A percentile compares a stretch with the other conserved stretches of the same genome.
Evolutionary conservation across 345 rosid genomes (phyloP).

Genomic region (Ricinus communis): DNA sequence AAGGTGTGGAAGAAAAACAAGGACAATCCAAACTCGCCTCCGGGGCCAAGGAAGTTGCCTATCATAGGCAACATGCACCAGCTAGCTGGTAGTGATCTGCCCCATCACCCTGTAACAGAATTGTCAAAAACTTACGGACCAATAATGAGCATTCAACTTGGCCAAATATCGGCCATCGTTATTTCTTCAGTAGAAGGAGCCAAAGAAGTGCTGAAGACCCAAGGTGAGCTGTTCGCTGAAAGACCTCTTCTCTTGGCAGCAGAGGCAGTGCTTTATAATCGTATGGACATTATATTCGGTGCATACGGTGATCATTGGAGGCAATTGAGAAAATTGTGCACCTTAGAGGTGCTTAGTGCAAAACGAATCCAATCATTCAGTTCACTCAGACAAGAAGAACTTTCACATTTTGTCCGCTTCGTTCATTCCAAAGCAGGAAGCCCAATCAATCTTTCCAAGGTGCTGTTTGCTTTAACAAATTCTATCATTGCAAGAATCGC

Average conservation of each 20-base stretch:
- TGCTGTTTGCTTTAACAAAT: slow-evolving; percentile 10
- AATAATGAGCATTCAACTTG: not conserved
- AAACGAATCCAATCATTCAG: not conserved
- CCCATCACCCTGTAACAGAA: not conserved
- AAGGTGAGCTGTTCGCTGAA: not conserved
- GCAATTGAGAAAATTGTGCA: not conserved
- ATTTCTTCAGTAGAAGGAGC: not conserved
- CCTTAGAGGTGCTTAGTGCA: not conserved
- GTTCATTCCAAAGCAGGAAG: slow-evolving; percentile 16
- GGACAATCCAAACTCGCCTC: not conserved
- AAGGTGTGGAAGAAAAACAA: not conserved
- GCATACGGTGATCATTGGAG: not conserved
- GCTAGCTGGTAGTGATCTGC: not conserved
- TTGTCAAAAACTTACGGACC: not conserved
- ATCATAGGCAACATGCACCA: not conserved
- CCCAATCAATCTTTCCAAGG: slow-evolving; percentile 22
- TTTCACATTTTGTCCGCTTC: not conserved
- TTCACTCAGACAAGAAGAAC: slow-evolving; percentile 5
- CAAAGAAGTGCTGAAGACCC: not conserved
- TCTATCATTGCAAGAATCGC: slow-evolving; percentile 23
- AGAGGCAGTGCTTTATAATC: not conserved
- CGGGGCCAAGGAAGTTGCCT: not conserved
- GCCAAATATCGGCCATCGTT: not conserved
- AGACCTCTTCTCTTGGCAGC: not conserved
- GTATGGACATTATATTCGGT: not conserved